A percentile compares a stretch with the other conserved stretches of the same genome.
These are phyloP conservation scores for Geotrichum cucujoidarum DNA, from an alignment of 1,139 yeast genomes.

Conservation along the genomic window DNA sequence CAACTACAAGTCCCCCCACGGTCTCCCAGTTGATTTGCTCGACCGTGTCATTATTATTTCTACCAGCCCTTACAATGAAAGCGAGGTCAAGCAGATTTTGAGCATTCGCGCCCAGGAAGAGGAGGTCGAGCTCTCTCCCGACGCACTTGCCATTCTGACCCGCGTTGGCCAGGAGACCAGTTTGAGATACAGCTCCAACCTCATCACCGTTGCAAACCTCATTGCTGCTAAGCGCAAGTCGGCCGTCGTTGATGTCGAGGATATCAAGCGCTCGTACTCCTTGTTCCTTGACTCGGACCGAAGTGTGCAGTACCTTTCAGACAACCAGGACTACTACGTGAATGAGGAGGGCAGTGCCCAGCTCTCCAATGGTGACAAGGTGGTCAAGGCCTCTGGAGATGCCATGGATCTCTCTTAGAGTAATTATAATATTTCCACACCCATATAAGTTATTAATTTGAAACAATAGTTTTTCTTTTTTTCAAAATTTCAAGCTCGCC, in stretches of 20 bases:
- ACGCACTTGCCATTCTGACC: slow-evolving; percentile 83
- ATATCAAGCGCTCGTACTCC: slow-evolving; percentile 81
- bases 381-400: slow-evolving; percentile 2
- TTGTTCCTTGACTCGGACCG: slow-evolving; percentile 84
- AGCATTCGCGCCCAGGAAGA: slow-evolving; percentile 94
- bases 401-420: slow-evolving; percentile 16
- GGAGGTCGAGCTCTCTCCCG: slow-evolving; percentile 78
- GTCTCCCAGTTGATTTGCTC: slow-evolving; percentile 87
- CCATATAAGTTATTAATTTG: not conserved
- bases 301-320: slow-evolving; percentile 50
- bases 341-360: slow-evolving; percentile 29
- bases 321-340: slow-evolving; percentile 27
- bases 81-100: slow-evolving; percentile 80
- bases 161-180: slow-evolving; percentile 92
- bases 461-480: too few species aligned
- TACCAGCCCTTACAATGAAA: slow-evolving; percentile 68
- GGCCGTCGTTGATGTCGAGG: slow-evolving; percentile 65
- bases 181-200: slow-evolving; percentile 86
- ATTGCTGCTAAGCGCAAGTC: slow-evolving; percentile 78
- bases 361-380: slow-evolving; percentile 21
- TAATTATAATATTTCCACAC: not conserved
- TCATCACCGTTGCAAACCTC: slow-evolving; percentile 84
- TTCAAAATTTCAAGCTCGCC: too few species aligned
- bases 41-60: slow-evolving; percentile 93
- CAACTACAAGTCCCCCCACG: slow-evolving; percentile 90